Evolutionary conservation across 352 stramenopile genomes (phyloP).

Genomic region (Elongisporangium undulatum): DNA sequence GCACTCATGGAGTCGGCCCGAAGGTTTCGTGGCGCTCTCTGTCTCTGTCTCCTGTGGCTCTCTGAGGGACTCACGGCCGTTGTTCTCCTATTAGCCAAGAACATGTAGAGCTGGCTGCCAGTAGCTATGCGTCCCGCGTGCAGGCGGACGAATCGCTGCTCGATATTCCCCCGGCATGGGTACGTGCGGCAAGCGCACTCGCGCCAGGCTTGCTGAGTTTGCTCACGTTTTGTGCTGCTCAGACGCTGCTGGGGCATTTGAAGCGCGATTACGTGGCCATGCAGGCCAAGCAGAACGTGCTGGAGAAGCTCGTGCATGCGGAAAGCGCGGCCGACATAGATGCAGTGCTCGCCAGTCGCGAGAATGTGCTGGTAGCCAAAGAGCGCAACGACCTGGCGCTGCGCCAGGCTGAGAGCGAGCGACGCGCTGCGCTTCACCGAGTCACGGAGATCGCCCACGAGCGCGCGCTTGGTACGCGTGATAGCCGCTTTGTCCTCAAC

Average conservation of each 20-base stretch:
- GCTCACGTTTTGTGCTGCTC: neutral
- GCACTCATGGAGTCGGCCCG: neutral
- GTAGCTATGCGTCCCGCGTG: neutral
- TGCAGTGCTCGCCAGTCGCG: slow-evolving; percentile 18
- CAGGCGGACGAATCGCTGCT: neutral
- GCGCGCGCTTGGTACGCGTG: slow-evolving; percentile 31
- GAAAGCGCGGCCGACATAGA: slow-evolving; percentile 28
- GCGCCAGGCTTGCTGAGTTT: neutral
- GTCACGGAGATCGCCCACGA: slow-evolving; percentile 37
- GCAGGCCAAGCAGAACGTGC: slow-evolving; percentile 65
- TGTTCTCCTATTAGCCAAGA: neutral
- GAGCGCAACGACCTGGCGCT: slow-evolving; percentile 41
- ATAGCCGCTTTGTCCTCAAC: neutral
- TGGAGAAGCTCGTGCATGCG: slow-evolving; percentile 70
- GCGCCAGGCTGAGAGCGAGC: slow-evolving; percentile 36
- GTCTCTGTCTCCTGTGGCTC: neutral
- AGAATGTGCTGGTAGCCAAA: slow-evolving; percentile 21
- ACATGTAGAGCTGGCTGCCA: neutral
- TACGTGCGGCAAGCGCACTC: neutral
- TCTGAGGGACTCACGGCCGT: neutral
- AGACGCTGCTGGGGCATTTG: slow-evolving; percentile 37
- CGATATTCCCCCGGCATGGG: neutral
- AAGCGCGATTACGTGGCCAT: slow-evolving; percentile 55
- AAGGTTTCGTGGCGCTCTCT: neutral
- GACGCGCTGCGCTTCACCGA: slow-evolving; percentile 25